phyloP scores from a whole-genome alignment of 441 rosid genomes.

The Bocquillonia castaneifolia region DNA sequence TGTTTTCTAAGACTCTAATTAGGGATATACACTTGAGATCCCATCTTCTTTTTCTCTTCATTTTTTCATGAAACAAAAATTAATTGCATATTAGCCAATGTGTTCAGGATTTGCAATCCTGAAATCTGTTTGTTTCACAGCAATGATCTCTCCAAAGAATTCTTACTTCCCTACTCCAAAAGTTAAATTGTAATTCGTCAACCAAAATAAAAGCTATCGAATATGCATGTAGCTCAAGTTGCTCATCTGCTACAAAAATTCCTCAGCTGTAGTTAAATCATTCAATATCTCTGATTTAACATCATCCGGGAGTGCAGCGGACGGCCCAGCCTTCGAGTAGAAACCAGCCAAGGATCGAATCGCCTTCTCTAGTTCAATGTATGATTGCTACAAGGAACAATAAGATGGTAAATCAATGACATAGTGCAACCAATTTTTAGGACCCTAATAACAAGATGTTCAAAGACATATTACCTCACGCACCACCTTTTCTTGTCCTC shows the following conservation, averaged over 20 bases:
- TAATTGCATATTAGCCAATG: neutral
- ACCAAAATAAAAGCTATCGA: neutral
- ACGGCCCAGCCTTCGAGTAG: conserved; percentile 84
- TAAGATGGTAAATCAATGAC: neutral
- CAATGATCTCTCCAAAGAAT: no score
- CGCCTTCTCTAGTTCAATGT: conserved; percentile 65
- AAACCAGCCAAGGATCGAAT: conserved; percentile 60
- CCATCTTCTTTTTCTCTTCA: neutral
- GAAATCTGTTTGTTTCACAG: neutral
- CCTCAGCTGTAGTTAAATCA: conserved; percentile 57
- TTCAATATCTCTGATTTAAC: conserved; percentile 56
- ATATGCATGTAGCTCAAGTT: neutral
- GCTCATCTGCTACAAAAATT: conserved; percentile 44
- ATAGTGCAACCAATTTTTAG: neutral
- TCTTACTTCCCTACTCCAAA: neutral
- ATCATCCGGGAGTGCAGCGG: conserved; percentile 69
- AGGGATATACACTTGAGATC: neutral
- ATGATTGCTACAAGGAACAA: conserved; percentile 56
- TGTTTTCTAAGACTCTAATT: neutral
- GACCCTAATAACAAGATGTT: neutral
- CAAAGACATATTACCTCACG: conserved; percentile 39
- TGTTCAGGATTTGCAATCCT: neutral
- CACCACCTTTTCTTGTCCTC: conserved; percentile 51
- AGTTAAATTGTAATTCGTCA: no score
- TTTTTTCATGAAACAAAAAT: neutral